Evolutionary conservation across 495 filamentous ascomycete species (phyloP), one percentile per base, ranked within the genome.

Genomic region (Xylaria telfairii): DNA sequence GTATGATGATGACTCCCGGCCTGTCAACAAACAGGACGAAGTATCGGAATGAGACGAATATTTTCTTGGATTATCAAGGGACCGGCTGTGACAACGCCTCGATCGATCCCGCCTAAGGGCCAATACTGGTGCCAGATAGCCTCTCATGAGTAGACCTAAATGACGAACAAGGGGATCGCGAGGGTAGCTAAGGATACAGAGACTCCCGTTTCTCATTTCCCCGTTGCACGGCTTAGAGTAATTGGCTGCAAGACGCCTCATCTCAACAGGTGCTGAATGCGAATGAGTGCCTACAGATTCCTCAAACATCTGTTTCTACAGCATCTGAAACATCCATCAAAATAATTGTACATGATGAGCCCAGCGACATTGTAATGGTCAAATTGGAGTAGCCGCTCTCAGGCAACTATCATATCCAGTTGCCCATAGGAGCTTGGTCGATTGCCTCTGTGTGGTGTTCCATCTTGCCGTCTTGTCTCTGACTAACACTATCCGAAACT

Each of bases 371-470:
- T 26, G 3, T 7, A 42, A 32, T 13, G 4, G 7, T 12, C 10
- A 63, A 63, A 4, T 8, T 54, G 42, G n/a, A 13, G 37, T 28
- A 8, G 39, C 28, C 24, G 6, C 59, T 19, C 54, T 37, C n/a
- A 46, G 49, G 46, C 65, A 13, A 8, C 34, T 61, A 53, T 70
- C 70, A 76, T 15, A 74, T 76, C 76, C 74, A 75, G 69, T 78
- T 76, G 12, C 74, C 76, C 44, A 49, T 39, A 49, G 72, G 74
- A 13, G 39, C 57, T 30, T 67, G 66, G 24, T 51, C 44, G 37
- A 28, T 19, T 21, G 28, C 60, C 53, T 60, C 34, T 39, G 24
- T 13, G 24, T 34, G 21, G 44, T 39, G 21, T 57, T 39, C 10
- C 13, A 34, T 7, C n/a, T 21, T 37, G 24, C 26, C 1, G 30